A percentile compares a stretch with the other conserved stretches of the same genome.
Conservation (phyloP, 2,329 filamentous ascomycete species). For the Fusarium keratoplasticum region DNA sequence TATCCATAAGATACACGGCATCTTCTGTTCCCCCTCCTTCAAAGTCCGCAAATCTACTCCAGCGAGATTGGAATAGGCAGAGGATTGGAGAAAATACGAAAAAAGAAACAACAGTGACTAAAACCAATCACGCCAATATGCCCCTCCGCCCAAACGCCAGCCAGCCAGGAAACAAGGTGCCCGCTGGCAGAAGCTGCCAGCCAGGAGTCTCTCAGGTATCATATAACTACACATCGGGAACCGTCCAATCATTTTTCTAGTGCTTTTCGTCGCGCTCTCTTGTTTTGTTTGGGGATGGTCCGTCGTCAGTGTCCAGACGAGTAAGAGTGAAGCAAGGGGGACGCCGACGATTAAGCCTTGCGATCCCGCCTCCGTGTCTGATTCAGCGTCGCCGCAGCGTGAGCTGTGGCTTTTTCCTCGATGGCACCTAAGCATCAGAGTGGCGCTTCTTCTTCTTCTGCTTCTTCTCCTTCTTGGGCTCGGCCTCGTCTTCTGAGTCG, state of each 20-base stretch:
- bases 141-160: slow-evolving; percentile 50
- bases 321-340: slow-evolving; percentile 43
- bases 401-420: slow-evolving; percentile 29
- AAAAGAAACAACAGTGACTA: slow-evolving; percentile 30
- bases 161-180: slow-evolving; percentile 46
- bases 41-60: slow-evolving; percentile 19
- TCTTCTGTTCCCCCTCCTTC: slow-evolving; percentile 16
- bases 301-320: slow-evolving; percentile 44
- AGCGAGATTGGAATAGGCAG: slow-evolving; percentile 27
- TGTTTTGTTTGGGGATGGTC: slow-evolving; percentile 32
- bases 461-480: slow-evolving; percentile 70
- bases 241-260: slow-evolving; percentile 39
- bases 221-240: slow-evolving; percentile 47
- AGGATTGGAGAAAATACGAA: slow-evolving; percentile 38
- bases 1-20: slow-evolving; percentile 23
- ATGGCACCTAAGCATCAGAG: slow-evolving; percentile 48
- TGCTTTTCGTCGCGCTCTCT: slow-evolving; percentile 35
- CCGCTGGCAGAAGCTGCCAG: slow-evolving; percentile 42
- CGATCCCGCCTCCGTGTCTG: slow-evolving; percentile 27
- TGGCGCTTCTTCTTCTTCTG: slow-evolving; percentile 62
- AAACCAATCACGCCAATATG: slow-evolving; percentile 50
- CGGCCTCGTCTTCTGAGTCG: slow-evolving; percentile 73
- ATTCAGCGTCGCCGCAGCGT: slow-evolving; percentile 37
- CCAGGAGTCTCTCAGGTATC: slow-evolving; percentile 51
- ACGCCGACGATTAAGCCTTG: slow-evolving; percentile 19